phyloP scores from a whole-genome alignment of 1,139 yeast species.

The Ogataea hybrid region DNA sequence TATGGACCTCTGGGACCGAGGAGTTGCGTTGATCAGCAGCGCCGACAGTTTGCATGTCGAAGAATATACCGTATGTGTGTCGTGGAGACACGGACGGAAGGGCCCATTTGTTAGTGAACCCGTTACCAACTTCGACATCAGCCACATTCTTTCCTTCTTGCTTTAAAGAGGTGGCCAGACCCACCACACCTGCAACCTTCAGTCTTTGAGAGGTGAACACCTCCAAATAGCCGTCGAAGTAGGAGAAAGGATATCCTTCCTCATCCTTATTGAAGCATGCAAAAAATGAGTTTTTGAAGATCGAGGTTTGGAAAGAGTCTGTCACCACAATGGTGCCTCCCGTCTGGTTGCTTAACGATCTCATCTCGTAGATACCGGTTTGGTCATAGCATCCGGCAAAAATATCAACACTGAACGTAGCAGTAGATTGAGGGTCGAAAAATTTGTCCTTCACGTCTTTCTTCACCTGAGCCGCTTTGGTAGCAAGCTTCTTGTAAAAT shows the following conservation, averaged over 20 bases:
- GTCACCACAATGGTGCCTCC: constrained; percentile 92
- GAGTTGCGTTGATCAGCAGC: constrained; percentile 34
- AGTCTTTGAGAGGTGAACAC: constrained; percentile 87
- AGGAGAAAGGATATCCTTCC: constrained; percentile 82
- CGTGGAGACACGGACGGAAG: constrained; percentile 82
- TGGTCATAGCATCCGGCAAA: constrained; percentile 99
- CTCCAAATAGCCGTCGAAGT: constrained; percentile 82
- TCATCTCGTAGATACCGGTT: constrained; percentile 97
- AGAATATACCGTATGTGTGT: constrained; percentile 82
- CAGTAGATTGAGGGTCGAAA: constrained; percentile 43
- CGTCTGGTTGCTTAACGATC: constrained; percentile 78
- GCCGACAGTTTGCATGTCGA: constrained; percentile 67
- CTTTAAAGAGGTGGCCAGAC: constrained; percentile 80
- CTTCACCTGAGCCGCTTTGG: constrained; percentile 51
- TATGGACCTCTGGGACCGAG: constrained; percentile 51
- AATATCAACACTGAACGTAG: constrained; percentile 87
- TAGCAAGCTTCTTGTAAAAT: constrained; percentile 77
- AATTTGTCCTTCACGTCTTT: constrained; percentile 37
- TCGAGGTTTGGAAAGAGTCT: constrained; percentile 96
- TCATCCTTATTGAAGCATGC: constrained; percentile 84
- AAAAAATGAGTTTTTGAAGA: constrained; percentile 90
- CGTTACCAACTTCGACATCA: constrained; percentile 90
- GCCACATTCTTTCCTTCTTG: constrained; percentile 67
- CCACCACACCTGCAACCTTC: constrained; percentile 89
- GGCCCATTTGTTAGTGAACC: constrained; percentile 87